These are phyloP conservation scores for Colletotrichum sp. DNA, from an alignment of 2,329 filamentous ascomycete species.

Conservation along the genomic window DNA sequence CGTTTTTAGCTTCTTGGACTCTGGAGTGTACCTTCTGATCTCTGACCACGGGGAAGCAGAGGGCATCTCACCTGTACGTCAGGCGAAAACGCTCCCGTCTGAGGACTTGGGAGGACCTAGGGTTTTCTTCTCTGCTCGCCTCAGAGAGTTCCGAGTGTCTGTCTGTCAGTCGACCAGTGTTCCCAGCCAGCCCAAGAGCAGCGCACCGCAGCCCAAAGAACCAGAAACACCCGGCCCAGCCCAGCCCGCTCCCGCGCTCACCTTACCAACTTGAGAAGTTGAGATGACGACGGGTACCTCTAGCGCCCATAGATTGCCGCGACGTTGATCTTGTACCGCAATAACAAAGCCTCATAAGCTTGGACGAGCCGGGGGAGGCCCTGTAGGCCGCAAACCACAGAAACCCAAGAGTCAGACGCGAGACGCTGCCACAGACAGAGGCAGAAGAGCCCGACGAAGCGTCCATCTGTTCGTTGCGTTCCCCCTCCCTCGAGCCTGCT, in stretches of 20 bases:
- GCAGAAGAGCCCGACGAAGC: constrained; percentile 9
- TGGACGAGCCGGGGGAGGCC: background rate
- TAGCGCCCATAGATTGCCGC: background rate
- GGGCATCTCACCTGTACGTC: background rate
- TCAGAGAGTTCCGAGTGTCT: background rate
- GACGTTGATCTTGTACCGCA: background rate
- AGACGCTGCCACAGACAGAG: background rate
- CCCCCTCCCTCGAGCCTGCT: background rate
- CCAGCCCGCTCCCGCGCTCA: constrained; percentile 15
- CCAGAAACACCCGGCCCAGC: constrained; percentile 11
- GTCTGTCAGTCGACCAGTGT: background rate
- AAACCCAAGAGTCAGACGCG: background rate
- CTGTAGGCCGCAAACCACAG: background rate
- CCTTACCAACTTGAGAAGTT: background rate
- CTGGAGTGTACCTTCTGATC: background rate
- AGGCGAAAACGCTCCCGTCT: background rate
- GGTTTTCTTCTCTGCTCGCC: background rate
- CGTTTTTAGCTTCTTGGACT: background rate
- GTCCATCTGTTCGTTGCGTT: background rate
- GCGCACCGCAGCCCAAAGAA: background rate
- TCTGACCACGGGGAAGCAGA: background rate
- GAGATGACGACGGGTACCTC: constrained; percentile 8
- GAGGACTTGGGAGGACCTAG: background rate
- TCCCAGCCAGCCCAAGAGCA: background rate
- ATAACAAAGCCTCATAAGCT: constrained; percentile 7